These are phyloP conservation scores for Paecilomyces niveus DNA, from an alignment of 2,329 filamentous ascomycete genomes.

Conservation along the genomic window DNA sequence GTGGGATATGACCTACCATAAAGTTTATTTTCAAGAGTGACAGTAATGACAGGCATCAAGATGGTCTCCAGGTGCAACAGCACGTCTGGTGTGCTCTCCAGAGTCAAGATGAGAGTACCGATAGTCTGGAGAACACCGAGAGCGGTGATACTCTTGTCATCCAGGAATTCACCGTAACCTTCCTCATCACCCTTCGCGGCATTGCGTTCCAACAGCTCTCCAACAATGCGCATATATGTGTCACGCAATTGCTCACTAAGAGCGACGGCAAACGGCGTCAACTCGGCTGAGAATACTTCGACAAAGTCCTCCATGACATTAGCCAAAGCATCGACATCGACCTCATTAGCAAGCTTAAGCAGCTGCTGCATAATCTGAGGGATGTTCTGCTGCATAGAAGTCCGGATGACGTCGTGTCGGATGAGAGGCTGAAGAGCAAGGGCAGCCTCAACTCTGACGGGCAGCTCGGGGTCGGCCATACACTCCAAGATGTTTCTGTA, in stretches of 20 bases:
- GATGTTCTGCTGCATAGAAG: slow-evolving; percentile 95
- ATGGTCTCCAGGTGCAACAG: slow-evolving; percentile 90
- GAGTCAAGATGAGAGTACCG: slow-evolving; percentile 88
- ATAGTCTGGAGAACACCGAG: slow-evolving; percentile 96
- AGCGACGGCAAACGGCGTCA: slow-evolving; percentile 94
- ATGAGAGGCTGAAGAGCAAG: slow-evolving; percentile 93
- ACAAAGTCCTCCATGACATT: slow-evolving; percentile 99
- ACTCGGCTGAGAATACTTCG: slow-evolving; percentile 92
- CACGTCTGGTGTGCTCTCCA: slow-evolving; percentile 95
- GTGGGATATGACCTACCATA: slow-evolving; percentile 54
- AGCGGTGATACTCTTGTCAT: slow-evolving; percentile 98
- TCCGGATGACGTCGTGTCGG: slow-evolving; percentile 85
- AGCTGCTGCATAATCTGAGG: slow-evolving; percentile 99
- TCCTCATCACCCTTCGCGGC: slow-evolving; percentile 67
- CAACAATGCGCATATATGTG: slow-evolving; percentile 89
- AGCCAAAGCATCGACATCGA: slow-evolving; percentile 91
- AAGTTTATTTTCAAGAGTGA: slow-evolving; percentile 95
- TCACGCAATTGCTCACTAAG: slow-evolving; percentile 92
- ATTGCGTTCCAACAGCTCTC: slow-evolving; percentile 84
- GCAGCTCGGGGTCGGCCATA: slow-evolving; percentile 89
- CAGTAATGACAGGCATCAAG: slow-evolving; percentile 92
- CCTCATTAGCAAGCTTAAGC: slow-evolving; percentile 93
- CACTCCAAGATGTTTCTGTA: slow-evolving; percentile 96
- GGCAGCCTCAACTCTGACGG: slow-evolving; percentile 88
- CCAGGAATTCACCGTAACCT: slow-evolving; percentile 80